phyloP scores from a whole-genome alignment of 257 asterid genomes.

The Haberlea rhodopensis region DNA sequence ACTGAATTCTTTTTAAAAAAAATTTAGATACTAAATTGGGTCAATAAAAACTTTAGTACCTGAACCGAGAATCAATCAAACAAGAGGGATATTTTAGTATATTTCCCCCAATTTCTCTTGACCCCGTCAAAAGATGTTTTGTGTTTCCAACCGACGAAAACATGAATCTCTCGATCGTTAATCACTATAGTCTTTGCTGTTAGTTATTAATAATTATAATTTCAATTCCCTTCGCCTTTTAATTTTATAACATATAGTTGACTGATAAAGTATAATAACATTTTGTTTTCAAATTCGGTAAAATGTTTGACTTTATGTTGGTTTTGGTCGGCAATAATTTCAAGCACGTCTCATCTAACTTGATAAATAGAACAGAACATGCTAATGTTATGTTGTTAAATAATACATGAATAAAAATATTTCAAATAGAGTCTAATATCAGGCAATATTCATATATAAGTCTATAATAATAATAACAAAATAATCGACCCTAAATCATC shows the following conservation, averaged over 20 bases:
- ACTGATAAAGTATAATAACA: constrained; percentile 16
- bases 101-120: constrained; percentile 12
- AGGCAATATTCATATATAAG: too few species aligned
- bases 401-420: too few species aligned
- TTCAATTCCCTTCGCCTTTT: too few species aligned
- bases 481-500: too few species aligned
- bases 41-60: background rate
- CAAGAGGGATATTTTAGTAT: background rate
- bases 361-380: background rate
- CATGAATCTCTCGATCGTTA: constrained; percentile 15
- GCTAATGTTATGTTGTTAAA: too few species aligned
- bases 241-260: constrained; percentile 22
- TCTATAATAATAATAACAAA: too few species aligned
- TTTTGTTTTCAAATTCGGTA: constrained; percentile 30
- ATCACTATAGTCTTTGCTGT: constrained; percentile 31
- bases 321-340: constrained; percentile 22
- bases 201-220: background rate
- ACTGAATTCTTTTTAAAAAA: too few species aligned
- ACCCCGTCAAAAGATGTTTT: constrained; percentile 15
- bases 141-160: constrained; percentile 20
- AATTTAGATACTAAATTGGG: too few species aligned
- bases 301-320: constrained; percentile 30
- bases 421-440: too few species aligned
- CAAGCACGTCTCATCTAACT: constrained; percentile 13
- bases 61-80: background rate